These are phyloP conservation scores for Penicillium tannophilum DNA, from an alignment of 495 filamentous ascomycete species.

Conservation along the genomic window DNA sequence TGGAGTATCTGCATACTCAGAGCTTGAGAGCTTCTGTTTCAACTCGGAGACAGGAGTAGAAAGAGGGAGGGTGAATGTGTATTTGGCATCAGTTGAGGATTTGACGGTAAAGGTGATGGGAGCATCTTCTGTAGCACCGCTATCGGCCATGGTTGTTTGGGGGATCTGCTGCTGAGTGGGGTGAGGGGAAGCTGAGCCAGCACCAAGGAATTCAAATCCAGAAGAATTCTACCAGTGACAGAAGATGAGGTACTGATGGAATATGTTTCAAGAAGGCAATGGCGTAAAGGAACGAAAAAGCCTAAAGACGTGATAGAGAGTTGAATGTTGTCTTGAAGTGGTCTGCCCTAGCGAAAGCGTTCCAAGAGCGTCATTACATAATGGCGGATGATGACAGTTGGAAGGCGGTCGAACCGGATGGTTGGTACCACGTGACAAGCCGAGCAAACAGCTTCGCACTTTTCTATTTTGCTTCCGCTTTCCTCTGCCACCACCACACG, in stretches of 20 bases:
- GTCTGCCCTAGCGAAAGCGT: too few species aligned
- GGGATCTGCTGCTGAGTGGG: constrained; percentile 15
- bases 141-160: constrained; percentile 46
- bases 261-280: background rate
- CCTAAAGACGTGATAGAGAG: background rate
- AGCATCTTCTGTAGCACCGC: constrained; percentile 44
- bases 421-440: constrained; percentile 25
- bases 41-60: constrained; percentile 81
- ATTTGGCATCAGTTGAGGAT: constrained; percentile 81
- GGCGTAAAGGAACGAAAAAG: background rate
- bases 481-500: constrained; percentile 5
- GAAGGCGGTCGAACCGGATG: constrained; percentile 48
- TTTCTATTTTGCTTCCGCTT: constrained; percentile 27
- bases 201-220: background rate
- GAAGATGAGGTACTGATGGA: background rate
- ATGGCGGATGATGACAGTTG: constrained; percentile 17
- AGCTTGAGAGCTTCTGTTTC: constrained; percentile 79
- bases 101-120: constrained; percentile 94
- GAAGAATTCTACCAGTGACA: background rate
- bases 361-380: constrained; percentile 15
- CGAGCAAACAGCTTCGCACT: constrained; percentile 24
- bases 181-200: constrained; percentile 12
- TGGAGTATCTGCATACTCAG: constrained; percentile 81
- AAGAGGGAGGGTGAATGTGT: constrained; percentile 74
- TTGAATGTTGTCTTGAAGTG: background rate